Percentiles rank a stretch among this genome's conserved stretches.
phyloP scores from a whole-genome alignment of 352 stramenopile genomes.

The Achlya hypogyna region DNA sequence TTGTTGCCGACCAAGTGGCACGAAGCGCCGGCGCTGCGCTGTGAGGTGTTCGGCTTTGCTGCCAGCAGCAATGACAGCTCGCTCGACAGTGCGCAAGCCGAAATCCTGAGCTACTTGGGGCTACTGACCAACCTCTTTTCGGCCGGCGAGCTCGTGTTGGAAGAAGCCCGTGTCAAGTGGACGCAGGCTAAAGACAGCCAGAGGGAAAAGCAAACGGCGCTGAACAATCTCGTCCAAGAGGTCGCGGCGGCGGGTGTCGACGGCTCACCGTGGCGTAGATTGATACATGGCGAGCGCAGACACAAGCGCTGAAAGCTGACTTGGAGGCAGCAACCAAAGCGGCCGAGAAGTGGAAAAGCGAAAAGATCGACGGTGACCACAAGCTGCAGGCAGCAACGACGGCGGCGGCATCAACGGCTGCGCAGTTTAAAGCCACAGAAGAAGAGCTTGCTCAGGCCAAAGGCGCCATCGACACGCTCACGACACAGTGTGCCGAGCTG shows the following conservation, averaged over 20 bases:
- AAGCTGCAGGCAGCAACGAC: background rate
- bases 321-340: slow-evolving; percentile 6
- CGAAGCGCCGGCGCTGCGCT: slow-evolving; percentile 42
- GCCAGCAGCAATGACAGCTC: slow-evolving; percentile 43
- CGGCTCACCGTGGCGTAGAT: background rate
- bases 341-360: slow-evolving; percentile 9
- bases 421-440: background rate
- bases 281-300: slow-evolving; percentile 8
- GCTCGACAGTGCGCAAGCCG: slow-evolving; percentile 22
- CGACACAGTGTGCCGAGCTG: slow-evolving; percentile 38
- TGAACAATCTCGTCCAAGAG: slow-evolving; percentile 51
- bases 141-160: slow-evolving; percentile 42
- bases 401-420: background rate
- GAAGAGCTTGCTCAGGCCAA: slow-evolving; percentile 11
- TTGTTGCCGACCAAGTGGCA: slow-evolving; percentile 60
- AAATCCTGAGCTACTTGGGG: slow-evolving; percentile 31
- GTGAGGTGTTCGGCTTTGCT: slow-evolving; percentile 57
- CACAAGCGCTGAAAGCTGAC: background rate
- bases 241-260: background rate
- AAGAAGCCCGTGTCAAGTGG: slow-evolving; percentile 62
- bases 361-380: slow-evolving; percentile 12
- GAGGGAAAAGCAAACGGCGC: slow-evolving; percentile 66
- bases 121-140: slow-evolving; percentile 46
- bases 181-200: slow-evolving; percentile 64
- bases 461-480: slow-evolving; percentile 3